phyloP scores from a whole-genome alignment of 202 grass and related monocot genomes.

The Dendrocalamus latiflorus region DNA sequence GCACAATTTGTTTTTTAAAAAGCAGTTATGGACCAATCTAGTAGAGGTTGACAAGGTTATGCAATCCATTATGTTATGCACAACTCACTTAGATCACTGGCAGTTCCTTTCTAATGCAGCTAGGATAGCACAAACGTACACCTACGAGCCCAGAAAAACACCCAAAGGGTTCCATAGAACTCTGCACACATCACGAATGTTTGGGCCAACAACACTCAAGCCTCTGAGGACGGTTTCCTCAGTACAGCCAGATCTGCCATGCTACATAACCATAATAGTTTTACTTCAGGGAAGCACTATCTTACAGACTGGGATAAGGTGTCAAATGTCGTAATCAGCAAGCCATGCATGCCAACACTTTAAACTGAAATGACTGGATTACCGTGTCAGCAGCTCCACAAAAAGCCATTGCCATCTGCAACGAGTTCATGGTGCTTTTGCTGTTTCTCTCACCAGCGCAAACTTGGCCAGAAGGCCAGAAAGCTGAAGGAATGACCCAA shows the following conservation, averaged over 20 bases:
- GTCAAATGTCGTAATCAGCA: background rate
- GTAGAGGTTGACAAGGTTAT: background rate
- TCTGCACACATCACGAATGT: background rate
- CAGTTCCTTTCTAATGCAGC: background rate
- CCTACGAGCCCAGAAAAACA: background rate
- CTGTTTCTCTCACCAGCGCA: conserved; percentile 67
- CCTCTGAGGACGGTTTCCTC: background rate
- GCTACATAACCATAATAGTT: conserved; percentile 7
- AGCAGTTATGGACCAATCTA: background rate
- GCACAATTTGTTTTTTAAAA: background rate
- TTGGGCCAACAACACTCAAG: background rate
- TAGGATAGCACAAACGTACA: background rate
- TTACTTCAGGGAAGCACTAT: conserved; percentile 6
- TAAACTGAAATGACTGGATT: background rate
- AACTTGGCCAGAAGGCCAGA: conserved; percentile 92
- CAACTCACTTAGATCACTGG: background rate
- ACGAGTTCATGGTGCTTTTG: conserved; percentile 45
- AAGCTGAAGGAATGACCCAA: conserved; percentile 89
- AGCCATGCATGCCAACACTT: background rate
- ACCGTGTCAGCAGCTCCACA: background rate
- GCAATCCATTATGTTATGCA: background rate
- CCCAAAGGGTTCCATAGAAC: background rate
- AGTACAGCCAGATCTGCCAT: background rate
- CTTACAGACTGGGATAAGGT: conserved; percentile 12
- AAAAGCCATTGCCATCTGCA: background rate